Evolutionary conservation across 1,284 basidiomycete genomes (phyloP).

Genomic region (Microbotryum intermedium): DNA sequence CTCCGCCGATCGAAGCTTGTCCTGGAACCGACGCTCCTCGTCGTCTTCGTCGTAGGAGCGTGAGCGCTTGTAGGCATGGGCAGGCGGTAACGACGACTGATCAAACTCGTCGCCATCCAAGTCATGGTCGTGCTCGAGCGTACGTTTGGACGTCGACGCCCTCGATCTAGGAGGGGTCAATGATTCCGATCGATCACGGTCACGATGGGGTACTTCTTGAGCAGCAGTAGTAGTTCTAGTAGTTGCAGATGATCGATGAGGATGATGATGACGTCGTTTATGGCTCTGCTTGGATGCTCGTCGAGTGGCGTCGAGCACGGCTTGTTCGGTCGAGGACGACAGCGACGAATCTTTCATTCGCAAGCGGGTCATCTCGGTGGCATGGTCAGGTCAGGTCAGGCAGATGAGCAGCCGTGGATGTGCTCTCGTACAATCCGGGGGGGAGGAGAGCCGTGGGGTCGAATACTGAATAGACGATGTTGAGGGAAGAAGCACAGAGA

Average conservation of each 20-base stretch:
- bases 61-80: slow-evolving; percentile 18
- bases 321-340: slow-evolving; percentile 9
- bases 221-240: too few species aligned
- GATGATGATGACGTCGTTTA: slow-evolving; percentile 2
- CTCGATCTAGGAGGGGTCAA: slow-evolving; percentile 19
- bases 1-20: slow-evolving; percentile 9
- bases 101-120: slow-evolving; percentile 8
- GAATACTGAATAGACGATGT: too few species aligned
- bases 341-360: slow-evolving; percentile 21
- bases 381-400: too few species aligned
- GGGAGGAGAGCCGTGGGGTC: too few species aligned
- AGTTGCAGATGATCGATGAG: not conserved
- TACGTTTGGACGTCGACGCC: not conserved
- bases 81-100: slow-evolving; percentile 17
- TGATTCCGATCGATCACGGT: slow-evolving; percentile 7
- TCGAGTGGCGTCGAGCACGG: slow-evolving; percentile 1
- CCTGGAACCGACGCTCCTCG: slow-evolving; percentile 9
- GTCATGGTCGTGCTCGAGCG: not conserved
- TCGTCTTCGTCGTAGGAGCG: slow-evolving; percentile 3
- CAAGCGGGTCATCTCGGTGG: slow-evolving; percentile 6
- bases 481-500: too few species aligned
- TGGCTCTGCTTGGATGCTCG: not conserved
- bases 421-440: too few species aligned
- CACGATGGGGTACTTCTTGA: not conserved
- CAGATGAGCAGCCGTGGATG: too few species aligned